A percentile compares a stretch with the other conserved stretches of the same genome.
phyloP scores from a whole-genome alignment of 805 yeast genomes.

The Cyberlindnera japonica region DNA sequence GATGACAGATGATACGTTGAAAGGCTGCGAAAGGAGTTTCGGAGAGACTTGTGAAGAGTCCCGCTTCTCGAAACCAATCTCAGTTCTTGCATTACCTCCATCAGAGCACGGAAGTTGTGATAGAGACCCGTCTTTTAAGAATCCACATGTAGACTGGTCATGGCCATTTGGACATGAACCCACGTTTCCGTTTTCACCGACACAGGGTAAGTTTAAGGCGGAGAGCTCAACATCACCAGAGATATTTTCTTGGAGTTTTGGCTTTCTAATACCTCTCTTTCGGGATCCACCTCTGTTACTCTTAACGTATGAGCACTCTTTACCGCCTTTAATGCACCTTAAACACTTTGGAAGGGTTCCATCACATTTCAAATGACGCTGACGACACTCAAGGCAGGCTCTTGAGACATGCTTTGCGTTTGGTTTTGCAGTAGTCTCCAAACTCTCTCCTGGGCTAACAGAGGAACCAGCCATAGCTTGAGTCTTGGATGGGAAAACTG shows the following conservation, averaged over 20 bases:
- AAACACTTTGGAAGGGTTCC: constrained; percentile 44
- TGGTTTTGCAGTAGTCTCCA: constrained; percentile 7
- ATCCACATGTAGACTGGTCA: constrained; percentile 19
- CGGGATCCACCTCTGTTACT: constrained; percentile 54
- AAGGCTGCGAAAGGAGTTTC: constrained; percentile 5
- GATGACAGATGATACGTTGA: constrained; percentile 12
- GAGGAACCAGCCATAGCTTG: background rate
- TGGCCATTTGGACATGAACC: constrained; percentile 27
- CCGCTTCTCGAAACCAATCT: constrained; percentile 11
- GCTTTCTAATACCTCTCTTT: constrained; percentile 41
- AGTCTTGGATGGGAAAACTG: too few relatives aligned
- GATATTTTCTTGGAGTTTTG: constrained; percentile 3
- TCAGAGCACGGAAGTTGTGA: constrained; percentile 21
- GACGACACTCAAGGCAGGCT: constrained; percentile 51
- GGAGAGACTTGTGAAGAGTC: background rate
- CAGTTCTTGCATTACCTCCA: constrained; percentile 5
- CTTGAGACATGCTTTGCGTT: constrained; percentile 39
- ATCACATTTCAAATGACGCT: constrained; percentile 48
- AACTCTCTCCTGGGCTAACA: background rate
- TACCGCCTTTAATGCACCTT: constrained; percentile 34
- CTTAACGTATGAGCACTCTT: constrained; percentile 45
- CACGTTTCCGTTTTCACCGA: constrained; percentile 8
- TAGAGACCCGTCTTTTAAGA: constrained; percentile 16
- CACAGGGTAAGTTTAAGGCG: constrained; percentile 20
- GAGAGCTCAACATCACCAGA: constrained; percentile 6